phyloP scores from a whole-genome alignment of 805 yeast genomes.

The Millerago galiae region DNA sequence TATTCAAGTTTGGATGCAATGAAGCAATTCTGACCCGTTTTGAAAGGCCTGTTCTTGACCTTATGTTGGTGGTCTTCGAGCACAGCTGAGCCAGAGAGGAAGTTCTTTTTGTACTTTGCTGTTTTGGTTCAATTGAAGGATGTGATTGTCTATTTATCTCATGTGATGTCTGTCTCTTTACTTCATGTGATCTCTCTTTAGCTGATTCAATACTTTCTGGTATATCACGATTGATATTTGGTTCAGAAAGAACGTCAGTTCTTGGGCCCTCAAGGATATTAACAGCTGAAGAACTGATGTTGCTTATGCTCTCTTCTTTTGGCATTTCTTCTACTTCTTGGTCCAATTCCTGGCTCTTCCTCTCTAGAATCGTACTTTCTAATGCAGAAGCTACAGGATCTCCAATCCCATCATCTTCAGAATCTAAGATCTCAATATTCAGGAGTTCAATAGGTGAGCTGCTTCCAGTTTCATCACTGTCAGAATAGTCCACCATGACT shows the following conservation, averaged over 20 bases:
- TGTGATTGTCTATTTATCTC: too few relatives aligned
- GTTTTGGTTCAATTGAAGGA: not conserved
- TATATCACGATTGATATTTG: not conserved
- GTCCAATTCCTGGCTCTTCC: too few relatives aligned
- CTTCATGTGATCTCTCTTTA: too few relatives aligned
- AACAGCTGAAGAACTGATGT: not conserved
- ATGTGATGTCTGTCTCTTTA: too few relatives aligned
- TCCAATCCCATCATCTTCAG: conserved; percentile 15
- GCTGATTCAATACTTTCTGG: too few relatives aligned
- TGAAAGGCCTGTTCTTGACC: conserved; percentile 21
- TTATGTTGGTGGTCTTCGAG: conserved; percentile 9
- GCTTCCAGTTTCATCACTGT: too few relatives aligned
- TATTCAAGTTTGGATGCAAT: conserved; percentile 10
- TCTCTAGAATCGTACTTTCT: not conserved
- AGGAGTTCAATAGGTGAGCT: conserved; percentile 3
- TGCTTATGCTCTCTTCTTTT: not conserved
- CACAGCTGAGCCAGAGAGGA: conserved; percentile 3
- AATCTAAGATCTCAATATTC: conserved; percentile 14
- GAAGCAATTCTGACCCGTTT: conserved; percentile 16
- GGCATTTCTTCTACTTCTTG: not conserved
- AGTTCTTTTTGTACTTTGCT: not conserved
- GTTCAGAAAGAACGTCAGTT: not conserved
- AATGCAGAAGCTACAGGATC: not conserved
- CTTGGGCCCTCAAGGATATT: not conserved
- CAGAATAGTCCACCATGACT: too few relatives aligned